Conservation (phyloP, 208 protist genomes). For the Trypanosoma caninum region DNA sequence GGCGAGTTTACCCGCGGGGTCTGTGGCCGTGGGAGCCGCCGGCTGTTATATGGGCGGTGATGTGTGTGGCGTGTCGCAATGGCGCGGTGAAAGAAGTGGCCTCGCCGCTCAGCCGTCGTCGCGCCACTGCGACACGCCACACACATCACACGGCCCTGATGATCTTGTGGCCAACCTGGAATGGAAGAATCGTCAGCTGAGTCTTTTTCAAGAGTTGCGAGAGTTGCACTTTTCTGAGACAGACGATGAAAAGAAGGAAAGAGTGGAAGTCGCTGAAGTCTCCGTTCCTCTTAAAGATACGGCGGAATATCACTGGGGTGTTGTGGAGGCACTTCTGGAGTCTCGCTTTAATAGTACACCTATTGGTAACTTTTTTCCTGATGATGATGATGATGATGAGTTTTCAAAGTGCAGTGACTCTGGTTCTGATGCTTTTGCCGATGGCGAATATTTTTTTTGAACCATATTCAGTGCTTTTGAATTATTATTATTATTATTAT, state of each 20-base stretch:
- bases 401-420: background rate
- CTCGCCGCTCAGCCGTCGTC: background rate
- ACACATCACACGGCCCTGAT: conserved; percentile 28
- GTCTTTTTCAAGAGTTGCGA: conserved; percentile 39
- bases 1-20: background rate
- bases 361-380: conserved; percentile 2
- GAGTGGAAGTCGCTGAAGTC: conserved; percentile 1
- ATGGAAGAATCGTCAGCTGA: conserved; percentile 64
- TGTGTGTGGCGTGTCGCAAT: background rate
- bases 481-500: background rate
- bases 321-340: conserved; percentile 60
- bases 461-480: background rate
- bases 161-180: conserved; percentile 47
- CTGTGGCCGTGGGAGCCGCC: background rate
- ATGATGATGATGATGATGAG: conserved; percentile 14
- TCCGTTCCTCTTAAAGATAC: background rate
- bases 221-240: too few species aligned
- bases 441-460: conserved; percentile 1
- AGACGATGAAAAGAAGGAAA: background rate
- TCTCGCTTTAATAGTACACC: conserved; percentile 33
- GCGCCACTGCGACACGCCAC: background rate
- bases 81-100: background rate
- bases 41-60: background rate
- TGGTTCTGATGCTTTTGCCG: background rate
- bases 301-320: conserved; percentile 58